These are phyloP conservation scores for Geosiphon pyriformis DNA, from an alignment of 192 early-diverging fungal genomes.

Conservation along the genomic window DNA sequence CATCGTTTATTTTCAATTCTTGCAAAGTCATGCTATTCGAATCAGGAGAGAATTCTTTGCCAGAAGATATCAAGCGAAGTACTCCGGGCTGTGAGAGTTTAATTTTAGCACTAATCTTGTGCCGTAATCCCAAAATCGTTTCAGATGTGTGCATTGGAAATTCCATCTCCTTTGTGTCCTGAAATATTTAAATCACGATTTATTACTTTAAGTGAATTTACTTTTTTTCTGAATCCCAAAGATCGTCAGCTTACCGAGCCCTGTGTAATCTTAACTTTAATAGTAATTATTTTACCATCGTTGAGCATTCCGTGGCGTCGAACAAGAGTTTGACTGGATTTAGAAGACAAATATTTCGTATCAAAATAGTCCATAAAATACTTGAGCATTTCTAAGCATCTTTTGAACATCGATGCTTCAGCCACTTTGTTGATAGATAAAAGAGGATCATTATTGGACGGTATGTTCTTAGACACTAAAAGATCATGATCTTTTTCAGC, in stretches of 20 bases:
- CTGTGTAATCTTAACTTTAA: slow-evolving; percentile 29
- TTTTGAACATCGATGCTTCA: slow-evolving; percentile 35
- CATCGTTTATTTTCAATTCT: slow-evolving; percentile 34
- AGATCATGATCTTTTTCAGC: neutral
- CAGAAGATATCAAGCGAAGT: slow-evolving; percentile 31
- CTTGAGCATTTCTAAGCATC: slow-evolving; percentile 40
- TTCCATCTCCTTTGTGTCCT: slow-evolving; percentile 28
- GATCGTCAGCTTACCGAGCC: neutral
- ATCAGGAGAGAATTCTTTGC: slow-evolving; percentile 31
- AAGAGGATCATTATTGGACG: neutral
- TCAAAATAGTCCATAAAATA: slow-evolving; percentile 33
- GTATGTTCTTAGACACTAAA: too few relatives aligned
- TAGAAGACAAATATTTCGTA: slow-evolving; percentile 21
- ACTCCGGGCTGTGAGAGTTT: slow-evolving; percentile 25
- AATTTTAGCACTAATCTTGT: slow-evolving; percentile 28
- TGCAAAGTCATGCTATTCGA: slow-evolving; percentile 35
- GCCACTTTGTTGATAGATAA: neutral
- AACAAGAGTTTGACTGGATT: slow-evolving; percentile 13
- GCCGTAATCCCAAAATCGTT: slow-evolving; percentile 30
- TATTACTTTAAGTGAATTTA: too few relatives aligned
- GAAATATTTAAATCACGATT: too few relatives aligned
- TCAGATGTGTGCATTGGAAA: slow-evolving; percentile 32
- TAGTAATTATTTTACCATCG: slow-evolving; percentile 36
- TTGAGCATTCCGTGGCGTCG: slow-evolving; percentile 36
- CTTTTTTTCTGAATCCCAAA: too few relatives aligned